These are phyloP conservation scores for Ogataea pini DNA, from an alignment of 805 yeast genomes.

Conservation along the genomic window DNA sequence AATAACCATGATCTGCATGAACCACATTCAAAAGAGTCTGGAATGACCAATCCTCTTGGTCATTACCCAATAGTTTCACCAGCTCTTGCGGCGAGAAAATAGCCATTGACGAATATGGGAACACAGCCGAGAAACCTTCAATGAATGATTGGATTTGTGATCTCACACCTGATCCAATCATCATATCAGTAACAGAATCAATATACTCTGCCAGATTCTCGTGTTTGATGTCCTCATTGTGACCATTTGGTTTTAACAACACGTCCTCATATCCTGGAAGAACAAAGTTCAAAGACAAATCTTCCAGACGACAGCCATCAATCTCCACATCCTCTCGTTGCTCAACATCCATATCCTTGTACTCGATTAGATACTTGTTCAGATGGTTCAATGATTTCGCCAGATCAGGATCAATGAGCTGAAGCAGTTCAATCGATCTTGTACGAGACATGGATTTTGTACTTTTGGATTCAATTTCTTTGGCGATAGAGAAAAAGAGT, in stretches of 20 bases:
- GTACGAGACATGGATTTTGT: slow-evolving; percentile 13
- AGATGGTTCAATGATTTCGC: slow-evolving; percentile 59
- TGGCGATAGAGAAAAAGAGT: slow-evolving; percentile 65
- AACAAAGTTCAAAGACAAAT: slow-evolving; percentile 62
- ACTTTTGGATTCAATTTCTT: slow-evolving; percentile 24
- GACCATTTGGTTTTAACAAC: slow-evolving; percentile 61
- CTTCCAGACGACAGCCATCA: slow-evolving; percentile 43
- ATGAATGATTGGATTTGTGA: slow-evolving; percentile 69
- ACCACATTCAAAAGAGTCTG: slow-evolving; percentile 60
- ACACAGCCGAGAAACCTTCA: slow-evolving; percentile 78
- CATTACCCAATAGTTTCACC: slow-evolving; percentile 68
- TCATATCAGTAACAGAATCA: slow-evolving; percentile 53
- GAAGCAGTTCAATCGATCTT: slow-evolving; percentile 40
- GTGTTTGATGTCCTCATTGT: slow-evolving; percentile 45
- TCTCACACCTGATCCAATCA: slow-evolving; percentile 62
- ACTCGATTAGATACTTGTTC: slow-evolving; percentile 40
- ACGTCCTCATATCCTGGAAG: slow-evolving; percentile 74
- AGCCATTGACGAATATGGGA: slow-evolving; percentile 72
- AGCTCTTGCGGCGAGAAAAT: slow-evolving; percentile 78
- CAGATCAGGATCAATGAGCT: slow-evolving; percentile 56
- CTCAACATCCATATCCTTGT: slow-evolving; percentile 8
- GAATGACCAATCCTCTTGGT: slow-evolving; percentile 83
- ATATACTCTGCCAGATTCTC: slow-evolving; percentile 62
- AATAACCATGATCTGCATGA: slow-evolving; percentile 89
- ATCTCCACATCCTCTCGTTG: slow-evolving; percentile 19